Evolutionary conservation across 2,329 filamentous ascomycete species (phyloP), one percentile per base, ranked within the genome.

Genomic region (Colletotrichum coccodes): DNA sequence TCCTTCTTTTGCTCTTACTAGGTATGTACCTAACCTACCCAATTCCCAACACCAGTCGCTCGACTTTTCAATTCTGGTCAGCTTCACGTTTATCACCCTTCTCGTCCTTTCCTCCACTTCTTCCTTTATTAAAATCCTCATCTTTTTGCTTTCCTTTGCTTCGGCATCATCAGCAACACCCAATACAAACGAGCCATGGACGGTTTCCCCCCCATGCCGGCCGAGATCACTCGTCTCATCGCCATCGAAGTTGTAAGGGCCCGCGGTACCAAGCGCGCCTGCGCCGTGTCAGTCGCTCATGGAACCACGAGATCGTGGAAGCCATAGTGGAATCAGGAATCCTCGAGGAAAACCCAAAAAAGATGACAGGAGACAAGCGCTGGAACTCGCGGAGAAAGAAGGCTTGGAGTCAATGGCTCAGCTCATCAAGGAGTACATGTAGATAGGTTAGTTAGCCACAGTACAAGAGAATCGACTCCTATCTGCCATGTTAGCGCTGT

Each of bases 251-350:
- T 42, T 42, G 53, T 56, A 11, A 42, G 23, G 16, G 53, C 21
- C 14, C 53, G 53, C 36, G 36, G 53, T 4, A 42, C 42, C 4
- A 56, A 56, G 23, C 53, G 53, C 23, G 53, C 53, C 36, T 56
- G 28, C 53, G 53, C 53, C 36, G 34, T 42, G 53, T 56, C 36
- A 56, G 28, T 23, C 53, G 53, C 14, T 42, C 53, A 42, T 56
- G 53, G 53, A 21, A 56, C 53, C 34, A 56, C 36, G 53, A 42
- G 36, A 42, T 56, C 36, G 12, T 56, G 53, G 34, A 56, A 42
- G 53, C 53, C 14, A 56, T 56, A 56, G 34, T 56, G 34, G 53
- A 56, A 28, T 42, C 53, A n/a, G 53, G 53, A 40, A 56, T 56
- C 34, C 36, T 42, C 53, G 34, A 56, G 23, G 36, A 30, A 42